Evolutionary conservation across 192 early-diverging fungal genomes (phyloP), one percentile per base, ranked within the genome.

Genomic region (Gorgonomyces haynaldii): DNA sequence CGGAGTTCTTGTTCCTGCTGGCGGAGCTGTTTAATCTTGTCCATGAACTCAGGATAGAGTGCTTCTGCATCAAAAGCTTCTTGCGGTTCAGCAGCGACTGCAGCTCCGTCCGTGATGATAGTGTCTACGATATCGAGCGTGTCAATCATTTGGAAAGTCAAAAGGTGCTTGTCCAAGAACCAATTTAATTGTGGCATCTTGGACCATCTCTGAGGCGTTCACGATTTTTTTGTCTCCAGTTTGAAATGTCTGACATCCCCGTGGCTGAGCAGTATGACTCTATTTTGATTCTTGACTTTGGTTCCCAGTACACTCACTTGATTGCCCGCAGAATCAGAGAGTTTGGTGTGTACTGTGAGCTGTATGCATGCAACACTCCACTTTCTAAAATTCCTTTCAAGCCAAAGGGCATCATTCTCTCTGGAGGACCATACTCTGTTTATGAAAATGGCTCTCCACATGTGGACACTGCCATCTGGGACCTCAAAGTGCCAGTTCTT

Each of bases 271-370:
- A 85, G 57, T 91, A 88, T 59, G 91, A 98, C 62, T 94, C 91
- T 51, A 82, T 98, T 69, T 82, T 98, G 52, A 98, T 98, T 69
- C 76, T 98, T 51, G 95, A 98, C 74, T 96, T 96, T 80, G 95
- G 95, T 54, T 93, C 89, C 25, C 95, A 98, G 70, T 95, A 93
- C 72, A 92, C 92, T 10, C 92, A 98, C 61, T 78, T 98, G 58
- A 94, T 98, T 67, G 88, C 92, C 32, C 79, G 92, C 28, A 82
- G 95, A 45, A 76, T 98, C 58, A 80, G 95, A 59, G 91, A 96
- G 64, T 79, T 86, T 57, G 95, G 95, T 48, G 88, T 98, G 43
- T 98, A 98, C 79, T 96, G 91, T 75, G 95, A 98, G 75, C 78
- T 98, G 50, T 72, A 88, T 36, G 91, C 95, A 30, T 98, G 95